Evolutionary conservation across 495 filamentous ascomycete genomes (phyloP), one percentile per base, ranked within the genome.

Genomic region (Parathielavia appendiculata): DNA sequence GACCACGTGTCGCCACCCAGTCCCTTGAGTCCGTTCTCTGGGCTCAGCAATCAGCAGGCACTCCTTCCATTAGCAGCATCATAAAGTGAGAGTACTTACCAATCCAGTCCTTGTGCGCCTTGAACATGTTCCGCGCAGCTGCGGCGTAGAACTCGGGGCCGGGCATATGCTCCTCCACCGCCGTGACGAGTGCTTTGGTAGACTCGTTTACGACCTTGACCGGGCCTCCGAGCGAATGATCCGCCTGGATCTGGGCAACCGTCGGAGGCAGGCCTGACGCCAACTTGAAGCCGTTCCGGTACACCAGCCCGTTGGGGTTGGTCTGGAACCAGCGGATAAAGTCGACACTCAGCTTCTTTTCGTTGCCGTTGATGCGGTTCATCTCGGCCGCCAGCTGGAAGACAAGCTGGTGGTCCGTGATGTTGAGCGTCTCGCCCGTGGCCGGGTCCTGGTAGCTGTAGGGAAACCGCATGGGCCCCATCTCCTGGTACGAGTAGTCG

Each of bases 401-500:
- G 1, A 86, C 78, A 67, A 86, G 75, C 51, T 78, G 77, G 62
- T 86, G 82, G 62, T 85, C 82, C 34, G 72, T 71, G 51, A 83
- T 80, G 50, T 78, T 70, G 34, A 83, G 68, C 0, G 78, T 81
- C 69, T 83, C 76, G 54, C 84, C 85, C 11, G 66, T 76, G 30
- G 74, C 74, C 0, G 69, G 36, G 55, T 65, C 59, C 10, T 47
- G 60, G 63, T 81, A 77, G 0, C 73, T 83, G 7, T 78, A 74
- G 35, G 85, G 75, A 55, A 75, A 88, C 5, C 86, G 75, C 86
- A 88, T 88, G 0, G 86, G 84, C 0, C 86, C 86, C 86, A 89
- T 88, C 64, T 89, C 86, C 62, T 88, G 85, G 56, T 89, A 89
- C 44, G 85, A 82, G 57, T 88, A 88, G 16, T 89, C 75, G 23